phyloP scores from a whole-genome alignment of 2,329 filamentous ascomycete species.

The Fusarium veterinarium region DNA sequence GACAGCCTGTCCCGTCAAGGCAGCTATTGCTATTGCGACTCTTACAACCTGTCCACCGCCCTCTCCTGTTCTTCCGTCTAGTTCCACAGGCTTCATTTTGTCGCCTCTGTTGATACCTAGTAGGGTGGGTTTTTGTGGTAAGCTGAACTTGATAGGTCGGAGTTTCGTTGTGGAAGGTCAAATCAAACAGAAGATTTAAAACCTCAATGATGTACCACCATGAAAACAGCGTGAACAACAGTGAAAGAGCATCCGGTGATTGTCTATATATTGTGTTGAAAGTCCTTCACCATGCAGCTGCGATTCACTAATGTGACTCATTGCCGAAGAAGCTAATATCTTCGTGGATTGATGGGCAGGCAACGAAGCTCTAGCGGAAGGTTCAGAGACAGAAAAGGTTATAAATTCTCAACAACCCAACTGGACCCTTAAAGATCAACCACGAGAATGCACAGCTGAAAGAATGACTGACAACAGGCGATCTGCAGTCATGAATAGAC shows the following conservation, averaged over 20 bases:
- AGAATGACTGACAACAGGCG: not conserved
- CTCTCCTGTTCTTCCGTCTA: constrained; percentile 69
- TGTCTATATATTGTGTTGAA: constrained; percentile 5
- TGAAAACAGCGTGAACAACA: constrained; percentile 1
- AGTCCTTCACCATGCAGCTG: not conserved
- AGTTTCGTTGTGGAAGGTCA: not conserved
- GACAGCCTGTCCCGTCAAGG: constrained; percentile 65
- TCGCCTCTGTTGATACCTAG: not conserved
- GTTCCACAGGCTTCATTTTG: constrained; percentile 53
- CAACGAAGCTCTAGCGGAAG: not conserved
- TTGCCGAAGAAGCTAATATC: constrained; percentile 15
- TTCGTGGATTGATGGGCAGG: not conserved
- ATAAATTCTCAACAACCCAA: not conserved
- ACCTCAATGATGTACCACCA: not conserved
- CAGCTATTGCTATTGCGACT: constrained; percentile 65
- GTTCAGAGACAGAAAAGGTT: not conserved
- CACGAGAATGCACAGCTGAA: not conserved
- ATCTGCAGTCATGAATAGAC: not conserved
- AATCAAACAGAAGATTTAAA: constrained; percentile 5
- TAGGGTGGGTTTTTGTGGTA: constrained; percentile 12
- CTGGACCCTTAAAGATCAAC: not conserved
- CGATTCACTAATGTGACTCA: constrained; percentile 22
- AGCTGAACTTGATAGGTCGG: constrained; percentile 8
- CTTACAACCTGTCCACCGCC: constrained; percentile 72
- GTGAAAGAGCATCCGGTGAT: not conserved